Evolutionary conservation across 306 rosid genomes (phyloP).

Genomic region (Sophora flavescens): DNA sequence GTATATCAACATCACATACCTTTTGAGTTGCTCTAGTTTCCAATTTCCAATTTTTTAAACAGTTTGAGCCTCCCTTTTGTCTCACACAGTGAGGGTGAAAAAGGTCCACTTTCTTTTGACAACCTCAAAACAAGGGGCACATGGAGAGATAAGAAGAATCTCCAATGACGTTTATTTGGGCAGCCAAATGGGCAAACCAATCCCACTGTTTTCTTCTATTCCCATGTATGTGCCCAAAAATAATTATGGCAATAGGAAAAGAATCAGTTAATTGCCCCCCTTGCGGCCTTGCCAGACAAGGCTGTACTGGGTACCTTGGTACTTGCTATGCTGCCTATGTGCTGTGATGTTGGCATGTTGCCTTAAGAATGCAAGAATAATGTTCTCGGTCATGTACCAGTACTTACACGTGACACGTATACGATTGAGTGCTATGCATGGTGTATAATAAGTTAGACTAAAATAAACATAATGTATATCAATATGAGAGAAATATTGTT

Average conservation of each 20-base stretch:
- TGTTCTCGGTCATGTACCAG: not conserved
- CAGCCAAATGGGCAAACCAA: slow-evolving; percentile 24
- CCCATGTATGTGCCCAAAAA: not conserved
- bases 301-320: slow-evolving; percentile 25
- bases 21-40: slow-evolving; percentile 44
- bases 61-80: slow-evolving; percentile 32
- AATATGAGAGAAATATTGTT: too few species aligned
- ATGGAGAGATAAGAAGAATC: slow-evolving; percentile 33
- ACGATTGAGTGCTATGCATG: not conserved
- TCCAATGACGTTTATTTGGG: slow-evolving; percentile 17
- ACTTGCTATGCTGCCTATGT: slow-evolving; percentile 20
- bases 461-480: too few species aligned
- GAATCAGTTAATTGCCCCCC: not conserved
- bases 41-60: slow-evolving; percentile 18
- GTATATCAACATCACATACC: not conserved
- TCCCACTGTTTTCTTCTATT: slow-evolving; percentile 13
- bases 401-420: not conserved
- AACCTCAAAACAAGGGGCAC: slow-evolving; percentile 24
- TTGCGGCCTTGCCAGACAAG: not conserved
- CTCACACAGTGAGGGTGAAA: not conserved
- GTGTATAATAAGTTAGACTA: too few species aligned
- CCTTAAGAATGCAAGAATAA: slow-evolving; percentile 20
- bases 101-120: slow-evolving; percentile 30
- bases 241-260: slow-evolving; percentile 4
- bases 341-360: not conserved